These are phyloP conservation scores for Trichoderma koningii DNA, from an alignment of 2,329 filamentous ascomycete genomes.

Conservation along the genomic window DNA sequence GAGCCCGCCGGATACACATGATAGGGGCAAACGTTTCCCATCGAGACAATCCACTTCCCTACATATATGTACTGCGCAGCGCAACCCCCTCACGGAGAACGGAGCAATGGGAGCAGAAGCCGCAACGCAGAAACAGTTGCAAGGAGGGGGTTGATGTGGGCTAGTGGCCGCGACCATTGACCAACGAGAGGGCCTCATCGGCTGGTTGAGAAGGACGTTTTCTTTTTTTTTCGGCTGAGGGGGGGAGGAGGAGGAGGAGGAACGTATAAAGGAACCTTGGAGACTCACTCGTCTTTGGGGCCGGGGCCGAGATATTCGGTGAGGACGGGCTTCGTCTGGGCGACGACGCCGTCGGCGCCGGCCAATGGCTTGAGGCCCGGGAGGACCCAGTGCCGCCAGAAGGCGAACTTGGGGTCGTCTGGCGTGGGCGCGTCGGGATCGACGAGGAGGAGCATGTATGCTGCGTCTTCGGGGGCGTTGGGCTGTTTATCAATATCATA, in stretches of 20 bases:
- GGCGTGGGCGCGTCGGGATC: conserved; percentile 59
- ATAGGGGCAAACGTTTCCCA: conserved; percentile 2
- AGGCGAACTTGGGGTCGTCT: conserved; percentile 56
- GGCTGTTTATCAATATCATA: too few species aligned
- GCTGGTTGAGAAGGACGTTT: neutral
- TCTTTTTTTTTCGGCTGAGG: neutral
- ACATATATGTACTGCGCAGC: neutral
- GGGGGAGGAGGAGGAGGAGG: neutral
- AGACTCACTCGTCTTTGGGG: conserved; percentile 49
- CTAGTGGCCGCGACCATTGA: too few species aligned
- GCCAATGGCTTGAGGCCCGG: conserved; percentile 42
- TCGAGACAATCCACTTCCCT: conserved; percentile 12
- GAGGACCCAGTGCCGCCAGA: conserved; percentile 58
- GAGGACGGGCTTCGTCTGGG: conserved; percentile 39
- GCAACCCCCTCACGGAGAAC: conserved; percentile 5
- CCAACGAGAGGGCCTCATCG: neutral
- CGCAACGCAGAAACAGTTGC: neutral
- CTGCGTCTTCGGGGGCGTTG: conserved; percentile 33
- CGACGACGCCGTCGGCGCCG: conserved; percentile 32
- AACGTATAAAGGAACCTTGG: neutral
- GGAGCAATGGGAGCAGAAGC: neutral
- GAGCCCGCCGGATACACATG: neutral
- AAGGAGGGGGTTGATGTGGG: neutral
- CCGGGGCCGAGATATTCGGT: conserved; percentile 50
- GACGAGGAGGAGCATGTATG: conserved; percentile 52